phyloP scores from a whole-genome alignment of 495 filamentous ascomycete genomes.

The Neurospora sp. region DNA sequence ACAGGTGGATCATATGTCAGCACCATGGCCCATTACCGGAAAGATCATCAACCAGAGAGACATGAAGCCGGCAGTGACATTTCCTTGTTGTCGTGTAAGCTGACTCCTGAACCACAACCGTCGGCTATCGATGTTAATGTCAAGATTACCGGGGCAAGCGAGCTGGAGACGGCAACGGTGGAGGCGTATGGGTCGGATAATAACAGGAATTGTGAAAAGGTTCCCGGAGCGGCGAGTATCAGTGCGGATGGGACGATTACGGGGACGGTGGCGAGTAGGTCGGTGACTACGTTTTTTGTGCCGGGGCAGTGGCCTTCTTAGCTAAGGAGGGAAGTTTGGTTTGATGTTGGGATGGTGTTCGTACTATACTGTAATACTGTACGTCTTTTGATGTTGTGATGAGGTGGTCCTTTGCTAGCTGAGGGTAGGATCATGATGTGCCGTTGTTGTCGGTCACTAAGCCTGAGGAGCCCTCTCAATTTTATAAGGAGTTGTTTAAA shows the following conservation, averaged over 20 bases:
- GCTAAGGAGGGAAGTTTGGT: background rate
- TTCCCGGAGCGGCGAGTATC: constrained; percentile 11
- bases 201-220: constrained; percentile 23
- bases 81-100: background rate
- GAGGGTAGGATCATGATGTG: no score
- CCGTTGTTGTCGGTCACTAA: no score
- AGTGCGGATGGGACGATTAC: constrained; percentile 19
- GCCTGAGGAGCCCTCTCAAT: no score
- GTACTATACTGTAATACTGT: background rate
- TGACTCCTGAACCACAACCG: background rate
- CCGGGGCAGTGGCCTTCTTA: background rate
- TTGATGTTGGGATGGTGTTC: background rate
- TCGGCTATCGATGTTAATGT: constrained; percentile 18
- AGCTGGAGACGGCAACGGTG: constrained; percentile 10
- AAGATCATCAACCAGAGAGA: background rate
- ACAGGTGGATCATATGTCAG: background rate
- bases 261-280: constrained; percentile 26
- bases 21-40: background rate
- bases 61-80: background rate
- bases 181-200: constrained; percentile 29
- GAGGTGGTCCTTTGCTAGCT: no score
- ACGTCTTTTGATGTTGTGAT: no score
- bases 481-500: no score
- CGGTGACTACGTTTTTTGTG: constrained; percentile 28
- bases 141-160: constrained; percentile 13